Percentiles rank a stretch among this genome's conserved stretches.
Evolutionary conservation across 345 rosid species (phyloP).

Genomic region (Camelina neglecta): DNA sequence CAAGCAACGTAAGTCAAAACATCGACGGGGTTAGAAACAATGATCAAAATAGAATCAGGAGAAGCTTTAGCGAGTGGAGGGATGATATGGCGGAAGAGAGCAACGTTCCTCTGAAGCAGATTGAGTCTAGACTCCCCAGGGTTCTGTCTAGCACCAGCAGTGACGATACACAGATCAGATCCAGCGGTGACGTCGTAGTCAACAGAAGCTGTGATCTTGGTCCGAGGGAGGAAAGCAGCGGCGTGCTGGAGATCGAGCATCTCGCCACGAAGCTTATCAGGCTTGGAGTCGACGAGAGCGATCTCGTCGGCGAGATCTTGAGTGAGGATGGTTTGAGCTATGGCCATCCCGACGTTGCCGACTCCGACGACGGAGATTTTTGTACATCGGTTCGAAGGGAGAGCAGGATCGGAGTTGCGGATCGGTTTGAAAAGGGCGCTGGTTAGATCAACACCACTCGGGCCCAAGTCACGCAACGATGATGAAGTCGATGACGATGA

Average conservation of each 20-base stretch:
- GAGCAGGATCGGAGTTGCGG: slow-evolving; percentile 54
- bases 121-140: slow-evolving; percentile 87
- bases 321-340: slow-evolving; percentile 94
- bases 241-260: slow-evolving; percentile 99
- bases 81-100: slow-evolving; percentile 63
- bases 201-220: slow-evolving; percentile 71
- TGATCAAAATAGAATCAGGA: slow-evolving; percentile 72
- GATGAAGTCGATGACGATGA: slow-evolving; percentile 53
- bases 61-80: slow-evolving; percentile 80
- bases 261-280: slow-evolving; percentile 85
- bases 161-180: slow-evolving; percentile 89
- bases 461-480: slow-evolving; percentile 54
- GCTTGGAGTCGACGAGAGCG: slow-evolving; percentile 69
- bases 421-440: slow-evolving; percentile 76
- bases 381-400: slow-evolving; percentile 61
- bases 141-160: slow-evolving; percentile 89
- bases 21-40: slow-evolving; percentile 94
- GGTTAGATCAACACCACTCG: slow-evolving; percentile 66
- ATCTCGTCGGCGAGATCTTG: slow-evolving; percentile 78
- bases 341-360: slow-evolving; percentile 98
- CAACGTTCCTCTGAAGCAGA: slow-evolving; percentile 78
- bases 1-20: slow-evolving; percentile 83
- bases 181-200: slow-evolving; percentile 70
- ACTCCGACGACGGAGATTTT: slow-evolving; percentile 84
- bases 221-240: slow-evolving; percentile 94